phyloP scores from a whole-genome alignment of 768 basidiomycete species.

The Cystofilobasidium capitatum region DNA sequence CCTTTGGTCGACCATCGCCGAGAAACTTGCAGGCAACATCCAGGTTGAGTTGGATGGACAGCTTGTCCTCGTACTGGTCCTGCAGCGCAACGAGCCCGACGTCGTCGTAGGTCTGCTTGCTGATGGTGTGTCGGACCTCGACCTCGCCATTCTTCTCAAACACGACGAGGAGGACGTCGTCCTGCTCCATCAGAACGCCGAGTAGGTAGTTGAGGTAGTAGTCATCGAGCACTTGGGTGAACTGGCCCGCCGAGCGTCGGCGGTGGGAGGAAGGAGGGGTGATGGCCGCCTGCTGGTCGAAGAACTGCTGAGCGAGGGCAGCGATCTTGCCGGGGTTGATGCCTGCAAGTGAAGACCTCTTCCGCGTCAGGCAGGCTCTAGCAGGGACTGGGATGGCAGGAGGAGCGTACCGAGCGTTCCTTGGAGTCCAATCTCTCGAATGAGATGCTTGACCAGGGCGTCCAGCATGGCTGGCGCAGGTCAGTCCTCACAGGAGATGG shows the following conservation, averaged over 20 bases:
- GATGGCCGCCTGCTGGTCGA: background rate
- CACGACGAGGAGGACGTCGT: background rate
- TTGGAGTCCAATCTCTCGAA: conserved; percentile 19
- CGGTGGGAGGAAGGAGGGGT: background rate
- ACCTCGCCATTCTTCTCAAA: background rate
- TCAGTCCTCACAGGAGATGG: too few species aligned
- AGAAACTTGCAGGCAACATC: background rate
- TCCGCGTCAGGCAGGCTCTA: background rate
- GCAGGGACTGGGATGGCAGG: background rate
- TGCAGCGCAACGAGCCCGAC: background rate
- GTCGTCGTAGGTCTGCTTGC: background rate
- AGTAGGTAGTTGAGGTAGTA: background rate
- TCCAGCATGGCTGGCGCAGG: conserved; percentile 19
- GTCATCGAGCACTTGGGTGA: background rate
- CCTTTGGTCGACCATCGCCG: background rate
- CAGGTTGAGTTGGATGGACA: background rate
- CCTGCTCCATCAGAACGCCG: conserved; percentile 1
- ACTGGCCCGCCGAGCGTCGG: background rate
- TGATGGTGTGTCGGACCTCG: background rate
- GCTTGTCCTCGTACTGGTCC: background rate
- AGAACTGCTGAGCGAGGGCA: background rate
- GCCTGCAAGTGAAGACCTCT: background rate
- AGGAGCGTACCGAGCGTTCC: conserved; percentile 15
- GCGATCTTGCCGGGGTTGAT: background rate
- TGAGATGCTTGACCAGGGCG: conserved; percentile 13